Conservation (phyloP, 2,329 filamentous ascomycete genomes). For the Pyrenophora seminiperda region DNA sequence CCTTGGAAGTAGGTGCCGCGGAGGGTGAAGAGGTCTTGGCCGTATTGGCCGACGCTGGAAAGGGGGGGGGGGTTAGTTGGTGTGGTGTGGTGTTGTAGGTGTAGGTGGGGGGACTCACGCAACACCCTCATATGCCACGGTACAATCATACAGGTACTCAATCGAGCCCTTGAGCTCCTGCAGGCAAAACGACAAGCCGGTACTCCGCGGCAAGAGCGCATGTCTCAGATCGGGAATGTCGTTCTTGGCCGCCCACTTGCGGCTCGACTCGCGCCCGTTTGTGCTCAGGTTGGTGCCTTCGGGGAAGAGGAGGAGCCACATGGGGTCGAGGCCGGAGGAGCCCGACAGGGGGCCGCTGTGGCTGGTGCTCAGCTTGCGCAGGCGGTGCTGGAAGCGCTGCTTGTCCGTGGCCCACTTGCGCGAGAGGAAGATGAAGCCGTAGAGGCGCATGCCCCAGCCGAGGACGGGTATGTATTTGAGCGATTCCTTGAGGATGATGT, state of each 20-base stretch:
- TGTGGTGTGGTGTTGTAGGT: neutral
- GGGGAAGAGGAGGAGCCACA: constrained; percentile 89
- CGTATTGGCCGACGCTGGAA: constrained; percentile 66
- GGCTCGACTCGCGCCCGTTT: constrained; percentile 73
- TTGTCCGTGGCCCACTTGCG: constrained; percentile 84
- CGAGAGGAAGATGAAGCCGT: constrained; percentile 91
- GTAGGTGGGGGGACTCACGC: constrained; percentile 69
- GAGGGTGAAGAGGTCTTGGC: constrained; percentile 85
- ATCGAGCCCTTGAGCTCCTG: constrained; percentile 74
- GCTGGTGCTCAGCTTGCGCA: constrained; percentile 69
- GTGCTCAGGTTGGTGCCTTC: constrained; percentile 81
- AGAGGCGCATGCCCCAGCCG: constrained; percentile 83
- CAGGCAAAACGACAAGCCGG: constrained; percentile 79
- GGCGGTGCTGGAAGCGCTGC: constrained; percentile 72
- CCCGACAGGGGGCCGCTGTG: constrained; percentile 48
- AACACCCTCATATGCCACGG: constrained; percentile 91
- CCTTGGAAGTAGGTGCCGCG: constrained; percentile 87
- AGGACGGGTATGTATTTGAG: constrained; percentile 82
- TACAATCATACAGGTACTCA: constrained; percentile 90
- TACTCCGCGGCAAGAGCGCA: constrained; percentile 76
- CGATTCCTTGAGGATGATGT: constrained; percentile 88
- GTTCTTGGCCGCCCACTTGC: constrained; percentile 76
- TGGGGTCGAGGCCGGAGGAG: constrained; percentile 67
- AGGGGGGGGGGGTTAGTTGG: constrained; percentile 4
- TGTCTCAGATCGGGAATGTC: constrained; percentile 73